Evolutionary conservation across 768 basidiomycete genomes (phyloP).

Genomic region (Pleurotus tuoliensis): DNA sequence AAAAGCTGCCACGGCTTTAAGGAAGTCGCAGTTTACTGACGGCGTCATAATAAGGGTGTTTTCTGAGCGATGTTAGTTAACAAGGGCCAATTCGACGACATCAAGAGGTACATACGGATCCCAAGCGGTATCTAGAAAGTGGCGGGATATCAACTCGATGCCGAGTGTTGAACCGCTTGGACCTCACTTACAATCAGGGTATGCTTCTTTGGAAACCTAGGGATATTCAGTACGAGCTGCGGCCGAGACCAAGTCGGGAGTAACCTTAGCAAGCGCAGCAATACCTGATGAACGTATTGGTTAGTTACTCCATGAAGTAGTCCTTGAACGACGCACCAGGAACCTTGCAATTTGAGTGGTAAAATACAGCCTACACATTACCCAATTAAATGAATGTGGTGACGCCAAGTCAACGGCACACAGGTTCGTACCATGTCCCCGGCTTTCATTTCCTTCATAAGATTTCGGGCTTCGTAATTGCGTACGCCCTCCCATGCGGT

Average conservation of each 20-base stretch:
- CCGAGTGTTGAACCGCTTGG: too few relatives aligned
- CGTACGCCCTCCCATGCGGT: slow-evolving; percentile 89
- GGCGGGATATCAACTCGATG: not conserved
- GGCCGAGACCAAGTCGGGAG: slow-evolving; percentile 6
- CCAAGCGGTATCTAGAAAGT: slow-evolving; percentile 78
- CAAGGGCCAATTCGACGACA: slow-evolving; percentile 7
- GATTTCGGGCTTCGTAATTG: slow-evolving; percentile 76
- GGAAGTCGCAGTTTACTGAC: slow-evolving; percentile 32
- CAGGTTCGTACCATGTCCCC: slow-evolving; percentile 60
- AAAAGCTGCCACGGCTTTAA: too few relatives aligned
- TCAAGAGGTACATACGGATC: slow-evolving; percentile 53
- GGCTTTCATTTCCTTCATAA: slow-evolving; percentile 77
- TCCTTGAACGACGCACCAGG: slow-evolving; percentile 48
- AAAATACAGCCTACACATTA: slow-evolving; percentile 69
- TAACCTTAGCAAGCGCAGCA: slow-evolving; percentile 77
- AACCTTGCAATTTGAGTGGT: slow-evolving; percentile 82
- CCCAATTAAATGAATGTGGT: too few relatives aligned
- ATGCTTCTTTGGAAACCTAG: slow-evolving; percentile 78
- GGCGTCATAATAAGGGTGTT: slow-evolving; percentile 79
- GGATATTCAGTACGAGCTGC: too few relatives aligned
- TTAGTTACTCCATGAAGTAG: too few relatives aligned
- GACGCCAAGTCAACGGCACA: not conserved
- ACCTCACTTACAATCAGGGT: slow-evolving; percentile 74
- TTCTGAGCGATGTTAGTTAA: slow-evolving; percentile 20
- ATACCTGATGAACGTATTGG: slow-evolving; percentile 43